These are phyloP conservation scores for Penicillium sp. DNA, from an alignment of 2,329 filamentous ascomycete genomes.

Conservation along the genomic window DNA sequence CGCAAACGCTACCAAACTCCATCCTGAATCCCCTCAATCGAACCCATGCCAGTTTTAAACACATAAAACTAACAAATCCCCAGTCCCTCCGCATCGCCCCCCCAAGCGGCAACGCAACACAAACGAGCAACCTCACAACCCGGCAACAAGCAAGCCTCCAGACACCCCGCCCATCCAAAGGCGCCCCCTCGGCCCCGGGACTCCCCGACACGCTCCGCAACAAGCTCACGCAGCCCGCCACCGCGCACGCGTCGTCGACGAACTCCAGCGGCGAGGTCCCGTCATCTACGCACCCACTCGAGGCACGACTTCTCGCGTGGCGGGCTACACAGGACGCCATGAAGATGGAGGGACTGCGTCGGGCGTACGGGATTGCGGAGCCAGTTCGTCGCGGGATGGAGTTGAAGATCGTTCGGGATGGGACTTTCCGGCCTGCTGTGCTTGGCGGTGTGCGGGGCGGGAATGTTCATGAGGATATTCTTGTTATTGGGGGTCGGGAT, in stretches of 20 bases:
- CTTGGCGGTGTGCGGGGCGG: constrained; percentile 52
- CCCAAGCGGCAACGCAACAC: constrained; percentile 54
- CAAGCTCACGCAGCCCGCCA: constrained; percentile 60
- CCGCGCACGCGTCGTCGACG: constrained; percentile 39
- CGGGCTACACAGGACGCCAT: constrained; percentile 75
- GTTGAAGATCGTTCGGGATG: constrained; percentile 71
- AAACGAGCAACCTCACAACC: constrained; percentile 56
- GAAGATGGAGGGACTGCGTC: constrained; percentile 80
- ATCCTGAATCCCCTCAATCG: background rate
- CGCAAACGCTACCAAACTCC: background rate
- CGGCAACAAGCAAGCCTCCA: constrained; percentile 36
- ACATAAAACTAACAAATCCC: constrained; percentile 1
- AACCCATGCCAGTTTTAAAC: background rate
- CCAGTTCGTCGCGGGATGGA: constrained; percentile 91
- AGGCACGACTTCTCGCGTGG: constrained; percentile 81
- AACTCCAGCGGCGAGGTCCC: constrained; percentile 33
- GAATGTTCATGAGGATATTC: constrained; percentile 79
- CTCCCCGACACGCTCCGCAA: constrained; percentile 86
- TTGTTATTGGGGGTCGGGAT: constrained; percentile 61
- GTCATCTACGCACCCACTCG: constrained; percentile 76
- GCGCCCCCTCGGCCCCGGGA: constrained; percentile 82
- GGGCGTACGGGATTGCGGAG: constrained; percentile 84
- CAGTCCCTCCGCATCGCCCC: constrained; percentile 88
- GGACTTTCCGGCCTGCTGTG: constrained; percentile 64
- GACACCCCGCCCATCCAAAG: constrained; percentile 52